A percentile compares a stretch with the other conserved stretches of the same genome.
Evolutionary conservation across 2,329 filamentous ascomycete species (phyloP).

Genomic region (Setomelanomma holmii): DNA sequence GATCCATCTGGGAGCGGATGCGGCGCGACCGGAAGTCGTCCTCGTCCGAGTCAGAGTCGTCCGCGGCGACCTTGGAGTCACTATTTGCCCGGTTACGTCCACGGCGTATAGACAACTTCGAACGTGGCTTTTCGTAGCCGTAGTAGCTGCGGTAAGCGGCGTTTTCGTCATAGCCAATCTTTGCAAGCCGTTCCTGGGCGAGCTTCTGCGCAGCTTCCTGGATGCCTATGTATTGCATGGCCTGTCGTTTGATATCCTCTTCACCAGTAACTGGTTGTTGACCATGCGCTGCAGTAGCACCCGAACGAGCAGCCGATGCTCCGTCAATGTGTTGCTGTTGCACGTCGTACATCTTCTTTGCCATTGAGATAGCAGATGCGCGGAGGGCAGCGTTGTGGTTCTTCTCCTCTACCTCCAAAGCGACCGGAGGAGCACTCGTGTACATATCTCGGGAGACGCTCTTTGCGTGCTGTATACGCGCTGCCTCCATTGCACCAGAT

Average conservation of each 20-base stretch:
- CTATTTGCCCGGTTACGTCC: conserved; percentile 69
- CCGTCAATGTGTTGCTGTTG: conserved; percentile 69
- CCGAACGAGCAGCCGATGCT: conserved; percentile 41
- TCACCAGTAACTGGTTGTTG: conserved; percentile 39
- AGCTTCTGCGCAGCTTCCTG: conserved; percentile 88
- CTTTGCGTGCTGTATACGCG: conserved; percentile 70
- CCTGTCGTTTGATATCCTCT: conserved; percentile 61
- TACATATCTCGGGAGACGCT: conserved; percentile 78
- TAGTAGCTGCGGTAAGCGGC: conserved; percentile 79
- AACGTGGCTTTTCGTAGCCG: conserved; percentile 62
- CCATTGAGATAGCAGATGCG: conserved; percentile 88
- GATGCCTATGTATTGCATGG: conserved; percentile 65
- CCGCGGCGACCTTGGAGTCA: conserved; percentile 57
- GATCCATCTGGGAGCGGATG: conserved; percentile 80
- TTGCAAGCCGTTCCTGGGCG: conserved; percentile 82
- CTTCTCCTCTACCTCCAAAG: conserved; percentile 75
- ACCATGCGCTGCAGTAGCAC: conserved; percentile 42
- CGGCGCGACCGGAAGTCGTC: conserved; percentile 74
- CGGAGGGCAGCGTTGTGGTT: conserved; percentile 74
- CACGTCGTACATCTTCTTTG: conserved; percentile 80
- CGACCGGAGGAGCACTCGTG: conserved; percentile 75
- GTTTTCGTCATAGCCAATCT: conserved; percentile 74
- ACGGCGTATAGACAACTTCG: conserved; percentile 60
- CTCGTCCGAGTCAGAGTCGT: conserved; percentile 48
- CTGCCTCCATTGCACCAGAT: conserved; percentile 64